Conservation (phyloP, 768 basidiomycete species). For the Dacryopinax spathularia region DNA sequence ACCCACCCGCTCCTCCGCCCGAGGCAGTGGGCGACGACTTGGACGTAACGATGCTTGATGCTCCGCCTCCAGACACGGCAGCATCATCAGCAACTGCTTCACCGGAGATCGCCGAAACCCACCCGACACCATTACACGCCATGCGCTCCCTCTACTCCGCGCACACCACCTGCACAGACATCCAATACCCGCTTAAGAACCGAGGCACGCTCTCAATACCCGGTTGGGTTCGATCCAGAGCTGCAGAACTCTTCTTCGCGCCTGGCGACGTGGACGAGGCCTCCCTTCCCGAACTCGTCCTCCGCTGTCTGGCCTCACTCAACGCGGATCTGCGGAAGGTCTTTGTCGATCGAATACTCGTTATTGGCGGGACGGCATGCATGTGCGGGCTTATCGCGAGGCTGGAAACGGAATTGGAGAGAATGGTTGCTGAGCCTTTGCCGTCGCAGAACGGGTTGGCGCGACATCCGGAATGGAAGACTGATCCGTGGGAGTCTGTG, state of each 20-base stretch:
- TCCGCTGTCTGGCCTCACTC: conserved; percentile 34
- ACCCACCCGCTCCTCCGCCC: conserved; percentile 16
- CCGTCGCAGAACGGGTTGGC: conserved; percentile 2
- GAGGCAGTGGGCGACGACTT: conserved; percentile 6
- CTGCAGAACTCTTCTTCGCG: conserved; percentile 81
- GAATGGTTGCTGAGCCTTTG: conserved; percentile 24
- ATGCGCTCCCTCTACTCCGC: conserved; percentile 57
- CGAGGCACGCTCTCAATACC: conserved; percentile 71
- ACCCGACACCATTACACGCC: conserved; percentile 39
- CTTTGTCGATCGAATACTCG: conserved; percentile 28
- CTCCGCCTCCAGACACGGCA: not conserved
- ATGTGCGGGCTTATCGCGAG: conserved; percentile 86
- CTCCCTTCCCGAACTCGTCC: conserved; percentile 66
- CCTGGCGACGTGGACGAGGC: conserved; percentile 78
- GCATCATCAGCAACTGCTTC: not conserved
- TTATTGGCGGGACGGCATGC: conserved; percentile 81
- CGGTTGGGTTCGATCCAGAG: conserved; percentile 88
- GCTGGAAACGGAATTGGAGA: conserved; percentile 55
- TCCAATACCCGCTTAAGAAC: conserved; percentile 39
- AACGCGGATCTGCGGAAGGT: conserved; percentile 49
- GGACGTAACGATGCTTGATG: not conserved
- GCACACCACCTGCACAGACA: conserved; percentile 62
- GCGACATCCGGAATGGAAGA: conserved; percentile 12
- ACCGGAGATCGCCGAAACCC: not conserved
- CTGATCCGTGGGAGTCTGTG: conserved; percentile 58